Evolutionary conservation across 2,329 filamentous ascomycete species (phyloP), one percentile per base, ranked within the genome.

Genomic region (Monosporascus sp.): DNA sequence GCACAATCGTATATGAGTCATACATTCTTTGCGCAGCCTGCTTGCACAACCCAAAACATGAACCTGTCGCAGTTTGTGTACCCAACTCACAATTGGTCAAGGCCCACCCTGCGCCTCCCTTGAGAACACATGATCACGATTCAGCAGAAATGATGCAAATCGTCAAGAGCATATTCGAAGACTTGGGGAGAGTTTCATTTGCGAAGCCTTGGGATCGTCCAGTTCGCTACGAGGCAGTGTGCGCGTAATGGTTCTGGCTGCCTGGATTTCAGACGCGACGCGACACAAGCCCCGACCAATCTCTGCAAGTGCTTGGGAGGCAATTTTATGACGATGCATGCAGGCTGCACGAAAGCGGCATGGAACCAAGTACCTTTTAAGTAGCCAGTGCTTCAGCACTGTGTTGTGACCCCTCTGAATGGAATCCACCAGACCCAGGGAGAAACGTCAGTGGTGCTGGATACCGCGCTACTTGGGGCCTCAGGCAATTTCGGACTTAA

Each of bases 381-480:
- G 63, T 65, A 64, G 20, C 56, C 62, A 62, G 63, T 65, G 48
- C 49, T 9, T 27, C 4, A 2, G 38, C 54, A 65, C 63, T 64
- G 63, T 63, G 38, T 50, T 27, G 37, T 40, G 40, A 17, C 22
- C 41, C 31, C 34, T 43, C n/a, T 7, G 19, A 48, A 31, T 24
- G 17, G 27, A 34, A 34, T 5, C 9, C 31, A 34, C 9, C 31
- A 34, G 31, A 34, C 31, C 31, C 2, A 14, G 31, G 11, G 5
- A 34, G 31, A 34, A 34, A 34, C 5, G 11, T 34, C 11, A 34
- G 11, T 34, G 9, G 11, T 14, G 4, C 31, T 34, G 11, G 9
- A 34, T 34, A 34, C 26, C 5, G 11, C 11, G 27, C 9, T 14
- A 9, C 27, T 31, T 31, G 9, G 27, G 9, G 8, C 9, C 3